These are phyloP conservation scores for Eimeria necatrix DNA, from an alignment of 169 alveolate species.

Conservation along the genomic window DNA sequence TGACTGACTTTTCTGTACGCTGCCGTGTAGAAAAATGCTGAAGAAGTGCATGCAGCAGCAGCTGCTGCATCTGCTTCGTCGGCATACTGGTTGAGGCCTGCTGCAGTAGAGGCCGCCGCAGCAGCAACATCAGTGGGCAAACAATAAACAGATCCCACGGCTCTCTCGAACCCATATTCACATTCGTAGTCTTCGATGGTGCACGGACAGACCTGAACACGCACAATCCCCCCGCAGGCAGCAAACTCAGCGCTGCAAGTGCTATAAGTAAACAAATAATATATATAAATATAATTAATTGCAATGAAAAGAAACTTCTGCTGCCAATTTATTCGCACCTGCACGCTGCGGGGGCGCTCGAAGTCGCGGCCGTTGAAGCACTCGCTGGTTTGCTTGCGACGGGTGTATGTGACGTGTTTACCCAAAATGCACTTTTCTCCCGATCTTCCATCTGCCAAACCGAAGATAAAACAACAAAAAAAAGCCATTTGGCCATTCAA, in stretches of 20 bases:
- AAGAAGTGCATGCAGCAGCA: conserved; percentile 67
- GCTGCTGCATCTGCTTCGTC: conserved; percentile 54
- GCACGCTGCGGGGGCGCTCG: conserved; percentile 88
- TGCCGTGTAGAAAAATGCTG: conserved; percentile 84
- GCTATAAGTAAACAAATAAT: background rate
- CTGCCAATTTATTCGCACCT: background rate
- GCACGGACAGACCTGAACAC: conserved; percentile 94
- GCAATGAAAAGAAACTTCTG: no score
- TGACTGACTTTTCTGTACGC: conserved; percentile 91
- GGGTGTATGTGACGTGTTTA: conserved; percentile 94
- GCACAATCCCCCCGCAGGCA: no score
- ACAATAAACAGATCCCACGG: conserved; percentile 91
- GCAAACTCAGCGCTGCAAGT: background rate
- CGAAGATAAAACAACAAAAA: background rate
- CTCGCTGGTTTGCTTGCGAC: conserved; percentile 97
- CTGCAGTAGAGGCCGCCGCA: conserved; percentile 70
- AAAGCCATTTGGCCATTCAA: background rate
- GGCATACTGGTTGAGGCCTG: conserved; percentile 57
- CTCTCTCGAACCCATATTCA: conserved; percentile 96
- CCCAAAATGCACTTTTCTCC: conserved; percentile 72
- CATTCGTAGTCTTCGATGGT: conserved; percentile 98
- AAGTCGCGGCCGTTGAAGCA: conserved; percentile 98
- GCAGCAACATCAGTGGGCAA: conserved; percentile 82
- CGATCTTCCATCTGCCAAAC: conserved; percentile 50
- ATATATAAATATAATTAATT: background rate